These are phyloP conservation scores for Circinella minor DNA, from an alignment of 371 early-diverging fungal genomes.

Conservation along the genomic window DNA sequence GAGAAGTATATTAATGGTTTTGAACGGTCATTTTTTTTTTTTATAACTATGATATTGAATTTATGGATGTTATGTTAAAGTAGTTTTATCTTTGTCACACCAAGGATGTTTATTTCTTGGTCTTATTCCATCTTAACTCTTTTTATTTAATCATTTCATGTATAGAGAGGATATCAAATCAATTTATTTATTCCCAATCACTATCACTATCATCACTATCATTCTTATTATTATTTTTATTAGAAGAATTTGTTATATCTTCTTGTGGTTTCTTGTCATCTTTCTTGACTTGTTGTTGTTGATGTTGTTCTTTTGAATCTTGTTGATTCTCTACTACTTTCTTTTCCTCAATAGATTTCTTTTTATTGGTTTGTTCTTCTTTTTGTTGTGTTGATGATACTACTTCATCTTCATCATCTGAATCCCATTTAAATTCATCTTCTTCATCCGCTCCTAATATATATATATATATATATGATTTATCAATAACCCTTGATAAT, in stretches of 20 bases:
- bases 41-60: too few relatives aligned
- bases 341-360: not conserved
- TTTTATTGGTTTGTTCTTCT: not conserved
- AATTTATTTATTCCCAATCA: slow-evolving; percentile 47
- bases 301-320: not conserved
- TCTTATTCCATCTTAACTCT: too few relatives aligned
- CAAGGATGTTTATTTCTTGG: too few relatives aligned
- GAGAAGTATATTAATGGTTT: too few relatives aligned
- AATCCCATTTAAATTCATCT: slow-evolving; percentile 55
- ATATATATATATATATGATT: not conserved
- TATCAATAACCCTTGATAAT: not conserved
- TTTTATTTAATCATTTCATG: too few relatives aligned
- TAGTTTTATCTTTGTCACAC: too few relatives aligned
- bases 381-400: not conserved
- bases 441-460: slow-evolving; percentile 36
- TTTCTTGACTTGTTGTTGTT: not conserved
- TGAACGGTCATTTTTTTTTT: too few relatives aligned
- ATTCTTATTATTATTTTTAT: too few relatives aligned
- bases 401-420: slow-evolving; percentile 49
- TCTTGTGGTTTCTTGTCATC: slow-evolving; percentile 7
- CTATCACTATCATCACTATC: slow-evolving; percentile 40
- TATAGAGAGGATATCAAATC: too few relatives aligned
- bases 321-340: not conserved
- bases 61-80: too few relatives aligned
- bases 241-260: not conserved